Base-by-base conservation (phyloP, 2,329 filamentous ascomycete species). In the Epichloe elymi region DNA sequence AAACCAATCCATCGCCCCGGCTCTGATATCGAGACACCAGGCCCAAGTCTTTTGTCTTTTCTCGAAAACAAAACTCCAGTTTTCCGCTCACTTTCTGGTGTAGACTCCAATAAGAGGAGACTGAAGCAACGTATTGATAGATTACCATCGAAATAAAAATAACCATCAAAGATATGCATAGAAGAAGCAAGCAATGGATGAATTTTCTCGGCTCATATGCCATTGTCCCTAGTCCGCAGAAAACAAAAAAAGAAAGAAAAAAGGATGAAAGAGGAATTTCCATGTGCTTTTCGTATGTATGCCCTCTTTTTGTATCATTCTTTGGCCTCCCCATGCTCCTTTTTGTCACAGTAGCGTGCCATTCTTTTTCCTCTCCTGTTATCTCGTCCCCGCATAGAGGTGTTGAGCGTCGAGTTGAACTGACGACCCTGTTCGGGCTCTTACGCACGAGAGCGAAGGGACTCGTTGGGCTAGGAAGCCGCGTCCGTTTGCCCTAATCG, bases 271-370 rank as follows among this genome's bases (percentile, higher is more conserved):
- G 30, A 46, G 30, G 33, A 37, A 30, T 40, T 39, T 42, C 20
- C 35, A 43, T 45, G 26, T 45, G 46, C 40, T 43, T 44, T 48
- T 49, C 30, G 11, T 38, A 48, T 45, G 30, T 48, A 43, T 53
- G 42, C 47, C 51, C 23, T n/a, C 35, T 48, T 48, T 35, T 36
- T 19, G 39, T 35, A 11, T 20, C 19, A 42, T 46, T 41, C 14
- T 42, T 26, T n/a, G 46, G 20, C 39, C 19, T n/a, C 26, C 17
- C n/a, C 12, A 12, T 39, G 33, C 36, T 51, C 39, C 39, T 30
- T 44, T 37, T 48, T 49, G n/a, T 14, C 19, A 5, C 19, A 26
- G 23, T 7, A 23, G 15, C 17, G 12, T 37, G 14, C 19, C 12
- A 11, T 17, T 17, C 33, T n/a, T 33, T 37, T 15, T 15, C 8